Evolutionary conservation across 1,284 basidiomycete species (phyloP).

Genomic region (Irpex sp.): DNA sequence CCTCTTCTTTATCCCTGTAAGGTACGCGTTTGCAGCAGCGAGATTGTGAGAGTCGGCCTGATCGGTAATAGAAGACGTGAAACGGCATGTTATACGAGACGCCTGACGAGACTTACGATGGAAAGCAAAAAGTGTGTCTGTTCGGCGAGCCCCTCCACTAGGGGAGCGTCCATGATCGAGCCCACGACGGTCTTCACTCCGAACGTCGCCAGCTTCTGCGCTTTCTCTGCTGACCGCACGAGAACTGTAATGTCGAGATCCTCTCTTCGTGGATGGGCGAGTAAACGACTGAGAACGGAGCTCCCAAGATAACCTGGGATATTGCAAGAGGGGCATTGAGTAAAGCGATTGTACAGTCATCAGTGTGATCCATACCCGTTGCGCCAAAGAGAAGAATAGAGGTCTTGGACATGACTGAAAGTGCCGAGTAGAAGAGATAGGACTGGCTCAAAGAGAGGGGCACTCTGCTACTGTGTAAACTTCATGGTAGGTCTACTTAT

Average conservation of each 20-base stretch:
- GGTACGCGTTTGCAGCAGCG: conserved; percentile 36
- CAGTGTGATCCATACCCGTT: neutral
- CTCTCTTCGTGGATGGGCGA: conserved; percentile 31
- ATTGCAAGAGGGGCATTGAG: neutral
- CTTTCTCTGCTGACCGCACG: conserved; percentile 39
- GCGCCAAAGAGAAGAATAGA: neutral
- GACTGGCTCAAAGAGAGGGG: too few species aligned
- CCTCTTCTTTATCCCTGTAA: conserved; percentile 41
- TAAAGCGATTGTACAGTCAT: neutral
- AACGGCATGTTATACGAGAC: neutral
- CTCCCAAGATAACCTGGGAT: conserved; percentile 41
- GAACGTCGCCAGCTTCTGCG: conserved; percentile 31
- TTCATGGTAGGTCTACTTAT: neutral
- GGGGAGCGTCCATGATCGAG: conserved; percentile 32
- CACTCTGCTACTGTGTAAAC: too few species aligned
- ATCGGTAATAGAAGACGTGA: neutral
- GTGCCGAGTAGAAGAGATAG: too few species aligned
- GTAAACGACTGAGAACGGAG: conserved; percentile 35
- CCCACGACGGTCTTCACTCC: conserved; percentile 37
- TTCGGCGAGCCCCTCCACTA: conserved; percentile 19
- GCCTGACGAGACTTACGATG: conserved; percentile 13
- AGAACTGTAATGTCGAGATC: conserved; percentile 36
- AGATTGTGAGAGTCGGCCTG: conserved; percentile 42
- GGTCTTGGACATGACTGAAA: neutral
- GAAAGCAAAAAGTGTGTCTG: conserved; percentile 25